Evolutionary conservation across 2,329 filamentous ascomycete genomes (phyloP), one percentile per base, ranked within the genome.

Genomic region (Cladophialophora carrionii): DNA sequence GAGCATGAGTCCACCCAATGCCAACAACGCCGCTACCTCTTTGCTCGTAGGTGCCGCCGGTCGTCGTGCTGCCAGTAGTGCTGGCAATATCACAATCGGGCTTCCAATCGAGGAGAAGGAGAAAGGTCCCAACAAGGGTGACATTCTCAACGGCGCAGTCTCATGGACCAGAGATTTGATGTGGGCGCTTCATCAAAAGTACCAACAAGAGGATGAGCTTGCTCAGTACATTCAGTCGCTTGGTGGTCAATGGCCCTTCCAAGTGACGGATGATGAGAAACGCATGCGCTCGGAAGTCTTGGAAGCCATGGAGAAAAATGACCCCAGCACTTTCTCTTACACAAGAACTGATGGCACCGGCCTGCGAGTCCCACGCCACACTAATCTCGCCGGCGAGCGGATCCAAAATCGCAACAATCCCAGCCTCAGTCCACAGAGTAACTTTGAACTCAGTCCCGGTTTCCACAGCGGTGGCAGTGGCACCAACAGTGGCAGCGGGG

Each of bases 51-150:
- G 92, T 17, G 91, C 91, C 26, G 90, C 88, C 69, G 92, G 91
- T 48, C 87, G 92, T 69, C 88, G 93, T 68, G 92, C 92, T 32
- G 87, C 89, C 34, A 87, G 88, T 59, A 83, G 82, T n/a, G 83
- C 88, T 6, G 90, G 90, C 43, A 96, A 90, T 75, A 97, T 97
- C 73, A 96, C 92, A 5, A 94, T 94, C 70, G 92, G 93, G 14
- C 84, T 98, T 32, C 94, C 95, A 0, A 85, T 96, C 41, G 95
- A 99, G 73, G 95, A 98, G 71, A 98, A 98, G 77, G 95, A 99
- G 80, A 98, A 98, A 76, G 95, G 95, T 0, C 95, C 95, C 5
- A 98, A 98, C 83, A 99, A 99, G 80, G 95, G 95, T 56, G 95
- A 99, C 73, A 98, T 99, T 65, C 88, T 99, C 72, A 98, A 98